Base-by-base conservation (phyloP, 2,329 filamentous ascomycete species). In the Talaromyces sp. region DNA sequence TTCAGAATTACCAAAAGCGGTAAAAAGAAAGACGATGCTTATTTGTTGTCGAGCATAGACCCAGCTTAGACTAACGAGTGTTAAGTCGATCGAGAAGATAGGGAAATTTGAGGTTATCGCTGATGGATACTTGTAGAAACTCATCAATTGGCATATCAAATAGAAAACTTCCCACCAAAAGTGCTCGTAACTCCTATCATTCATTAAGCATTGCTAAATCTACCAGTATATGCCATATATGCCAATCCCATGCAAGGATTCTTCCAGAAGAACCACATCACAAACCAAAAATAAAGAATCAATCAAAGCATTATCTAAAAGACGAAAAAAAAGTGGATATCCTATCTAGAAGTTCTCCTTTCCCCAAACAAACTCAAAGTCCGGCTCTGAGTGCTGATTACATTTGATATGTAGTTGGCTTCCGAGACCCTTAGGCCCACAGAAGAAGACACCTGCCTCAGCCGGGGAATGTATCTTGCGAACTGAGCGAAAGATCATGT, bases 311-410 rank as follows among this genome's bases (percentile, higher is more conserved):
- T 39, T 25, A 35, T 37, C n/a, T 35, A 54, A 22, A 31, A 35
- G 2, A 33, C 5, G 7, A 31, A 31, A 31, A 27, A 8, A 31
- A 31, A 54, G 25, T 15, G 50, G 13, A 37, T 56, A 39, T 37
- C 19, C 49, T 70, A 2, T 47, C 69, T 79, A 84, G 71, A 84
- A 84, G 71, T 84, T 83, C 75, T 84, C 82, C 74, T 84, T 83
- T 19, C 82, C 82, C 81, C 81, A 81, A 25, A 79, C 77, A 67
- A 77, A 75, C 61, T 82, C 87, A 82, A 84, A 91, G 83, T 87
- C 90, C 74, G 90, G 90, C 74, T 93, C 90, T 66, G 89, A 91
- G 80, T 94, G 94, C 83, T 92, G 92, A 77, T 94, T 95, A 79
- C 91, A 95, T 80, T 91, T 93, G 67, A 92, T 85, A 73, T 95